A percentile compares a stretch with the other conserved stretches of the same genome.
Evolutionary conservation across 768 basidiomycete species (phyloP).

Genomic region (Lentinula guzmanii): DNA sequence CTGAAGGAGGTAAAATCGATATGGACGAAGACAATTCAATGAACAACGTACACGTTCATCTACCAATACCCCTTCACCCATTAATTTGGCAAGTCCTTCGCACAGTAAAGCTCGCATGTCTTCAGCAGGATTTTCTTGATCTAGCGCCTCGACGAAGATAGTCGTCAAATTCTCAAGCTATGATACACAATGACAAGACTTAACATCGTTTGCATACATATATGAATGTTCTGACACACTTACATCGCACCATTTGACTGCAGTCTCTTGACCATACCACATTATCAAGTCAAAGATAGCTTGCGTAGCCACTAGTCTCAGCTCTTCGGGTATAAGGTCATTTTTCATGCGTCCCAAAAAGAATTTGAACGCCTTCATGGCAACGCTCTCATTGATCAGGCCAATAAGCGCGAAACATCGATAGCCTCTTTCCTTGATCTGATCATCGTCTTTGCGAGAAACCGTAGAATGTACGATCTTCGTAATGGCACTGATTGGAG

Average conservation of each 20-base stretch:
- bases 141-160: conserved; percentile 43
- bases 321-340: conserved; percentile 33
- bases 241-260: conserved; percentile 27
- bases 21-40: not conserved
- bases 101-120: conserved; percentile 52
- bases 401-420: not conserved
- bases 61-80: conserved; percentile 67
- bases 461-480: not conserved
- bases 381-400: not conserved
- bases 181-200: conserved; percentile 15
- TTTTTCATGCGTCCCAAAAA: not conserved
- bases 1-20: conserved; percentile 27
- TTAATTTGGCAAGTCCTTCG: conserved; percentile 77
- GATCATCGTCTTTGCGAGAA: not conserved
- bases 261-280: conserved; percentile 65
- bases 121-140: conserved; percentile 21
- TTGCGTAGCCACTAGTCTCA: conserved; percentile 67
- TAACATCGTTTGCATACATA: not conserved
- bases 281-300: conserved; percentile 83
- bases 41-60: conserved; percentile 54
- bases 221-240: not conserved
- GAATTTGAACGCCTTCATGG: not conserved
- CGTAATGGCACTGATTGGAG: conserved; percentile 47
- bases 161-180: conserved; percentile 52
- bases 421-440: not conserved